Evolutionary conservation across 2,329 filamentous ascomycete species (phyloP).

Genomic region (Westerdykella sp.): DNA sequence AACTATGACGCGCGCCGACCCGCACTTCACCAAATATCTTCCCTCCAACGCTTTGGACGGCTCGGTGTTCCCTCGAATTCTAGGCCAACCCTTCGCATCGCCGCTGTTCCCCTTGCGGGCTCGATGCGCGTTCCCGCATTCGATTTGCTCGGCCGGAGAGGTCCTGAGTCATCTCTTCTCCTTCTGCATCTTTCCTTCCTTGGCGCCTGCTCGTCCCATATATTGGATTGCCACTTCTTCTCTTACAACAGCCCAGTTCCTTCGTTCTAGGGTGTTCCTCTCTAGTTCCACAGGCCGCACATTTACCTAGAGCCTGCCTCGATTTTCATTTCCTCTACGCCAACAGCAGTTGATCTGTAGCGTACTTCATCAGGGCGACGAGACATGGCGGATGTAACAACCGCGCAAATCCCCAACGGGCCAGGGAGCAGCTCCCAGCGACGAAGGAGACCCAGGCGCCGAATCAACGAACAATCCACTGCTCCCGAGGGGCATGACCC

Average conservation of each 20-base stretch:
- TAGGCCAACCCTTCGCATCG: neutral
- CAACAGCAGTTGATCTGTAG: conserved; percentile 1
- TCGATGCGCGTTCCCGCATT: too few species aligned
- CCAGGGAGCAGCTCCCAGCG: conserved; percentile 14
- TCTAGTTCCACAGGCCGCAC: conserved; percentile 25
- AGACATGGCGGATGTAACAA: conserved; percentile 1
- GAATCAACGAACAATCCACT: conserved; percentile 13
- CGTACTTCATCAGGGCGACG: conserved; percentile 15
- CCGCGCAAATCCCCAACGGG: conserved; percentile 9
- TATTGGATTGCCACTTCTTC: conserved; percentile 3
- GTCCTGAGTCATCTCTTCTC: conserved; percentile 1
- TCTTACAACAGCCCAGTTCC: conserved; percentile 1
- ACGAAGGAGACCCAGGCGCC: conserved; percentile 19
- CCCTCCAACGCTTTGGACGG: conserved; percentile 1
- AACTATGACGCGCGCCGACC: conserved; percentile 22
- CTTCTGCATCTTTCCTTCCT: conserved; percentile 1
- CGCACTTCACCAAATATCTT: neutral
- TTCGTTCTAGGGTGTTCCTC: conserved; percentile 4
- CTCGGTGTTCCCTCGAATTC: neutral
- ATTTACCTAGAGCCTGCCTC: conserved; percentile 22
- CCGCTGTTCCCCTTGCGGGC: too few species aligned
- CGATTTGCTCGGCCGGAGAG: neutral
- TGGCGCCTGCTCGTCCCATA: conserved; percentile 1
- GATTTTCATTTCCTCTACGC: conserved; percentile 1
- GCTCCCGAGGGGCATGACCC: conserved; percentile 11